Conservation (phyloP, 345 rosid genomes). For the Euphorbia pulcherrima region DNA sequence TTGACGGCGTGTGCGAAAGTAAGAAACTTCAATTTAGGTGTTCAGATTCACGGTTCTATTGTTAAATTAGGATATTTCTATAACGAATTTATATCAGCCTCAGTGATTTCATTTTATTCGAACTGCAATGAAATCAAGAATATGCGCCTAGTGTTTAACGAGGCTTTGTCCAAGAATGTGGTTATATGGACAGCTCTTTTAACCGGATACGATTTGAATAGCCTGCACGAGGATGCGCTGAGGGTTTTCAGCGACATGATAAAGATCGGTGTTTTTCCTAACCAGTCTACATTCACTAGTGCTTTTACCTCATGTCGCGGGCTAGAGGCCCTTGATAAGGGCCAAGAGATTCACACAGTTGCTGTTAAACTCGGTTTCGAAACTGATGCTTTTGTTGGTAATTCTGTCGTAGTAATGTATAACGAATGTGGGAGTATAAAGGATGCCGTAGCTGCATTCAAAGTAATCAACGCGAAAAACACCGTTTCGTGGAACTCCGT, state of each 20-base stretch:
- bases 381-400: slow-evolving; percentile 53
- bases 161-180: slow-evolving; percentile 38
- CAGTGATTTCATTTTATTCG: slow-evolving; percentile 65
- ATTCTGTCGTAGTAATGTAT: slow-evolving; percentile 63
- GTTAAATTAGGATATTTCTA: slow-evolving; percentile 43
- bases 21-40: slow-evolving; percentile 39
- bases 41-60: slow-evolving; percentile 50
- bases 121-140: slow-evolving; percentile 45
- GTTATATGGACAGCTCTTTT: slow-evolving; percentile 70
- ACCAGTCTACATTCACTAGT: slow-evolving; percentile 67
- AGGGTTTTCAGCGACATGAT: slow-evolving; percentile 52
- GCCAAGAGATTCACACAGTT: slow-evolving; percentile 56
- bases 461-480: slow-evolving; percentile 37
- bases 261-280: slow-evolving; percentile 44
- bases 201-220: slow-evolving; percentile 52
- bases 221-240: slow-evolving; percentile 47
- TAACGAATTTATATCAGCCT: slow-evolving; percentile 49
- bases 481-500: slow-evolving; percentile 68
- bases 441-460: slow-evolving; percentile 47
- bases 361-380: slow-evolving; percentile 51
- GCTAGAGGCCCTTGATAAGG: slow-evolving; percentile 58
- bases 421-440: slow-evolving; percentile 45
- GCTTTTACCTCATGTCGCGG: slow-evolving; percentile 60
- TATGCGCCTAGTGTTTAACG: slow-evolving; percentile 41
- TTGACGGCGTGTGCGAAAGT: slow-evolving; percentile 59